Base-by-base conservation (phyloP, 75 land plant species). In the Pseudotsuga menziesii region DNA sequence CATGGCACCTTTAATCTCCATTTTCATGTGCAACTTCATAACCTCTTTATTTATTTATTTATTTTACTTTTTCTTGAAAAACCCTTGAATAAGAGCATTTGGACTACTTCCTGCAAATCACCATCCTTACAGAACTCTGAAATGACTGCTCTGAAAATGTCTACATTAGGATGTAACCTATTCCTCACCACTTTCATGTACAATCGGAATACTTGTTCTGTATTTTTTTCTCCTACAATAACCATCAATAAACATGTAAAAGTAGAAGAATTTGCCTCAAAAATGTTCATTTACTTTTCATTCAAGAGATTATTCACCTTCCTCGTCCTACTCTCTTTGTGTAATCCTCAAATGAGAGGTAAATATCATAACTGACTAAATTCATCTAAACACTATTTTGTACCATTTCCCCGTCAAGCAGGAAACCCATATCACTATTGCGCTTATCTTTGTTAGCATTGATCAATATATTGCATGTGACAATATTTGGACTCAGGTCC, bases 251-350 rank as follows among this genome's bases (percentile, higher is more conserved):
- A 80, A 56, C 90, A 82, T 58, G 78, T 48, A 78, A 82, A 93
- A 22, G 93, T 91, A 39, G 88, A 80, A 6, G 84, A 57, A 75
- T 90, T 88, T 5, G 91, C 88, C 9, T 61, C 72, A 15, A 84
- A 75, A 25, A 80, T 82, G 44, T 74, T 52, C 29, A 63, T 67
- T 54, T 83, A 82, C 78, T 88, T 79, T 39, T 83, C 82, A 58
- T 82, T 84, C 56, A 88, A 81, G 75, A 93, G 54, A 39, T 58
- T 54, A 44, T 85, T 78, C 22, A 89, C 93, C 58, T 83, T 85
- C 71, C 85, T 88, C 23, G 81, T 86, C 88, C 88, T 89, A 3
- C 91, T 93, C 39, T 78, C 86, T 62, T 85, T 91, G 81, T 91
- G 87, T 44, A 91, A 74, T 11, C 89, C 91, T 63, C 80, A 41